Evolutionary conservation across 106 monocot species (phyloP), one percentile per base, ranked within the genome.

Genomic region (Narthecium ossifragum): DNA sequence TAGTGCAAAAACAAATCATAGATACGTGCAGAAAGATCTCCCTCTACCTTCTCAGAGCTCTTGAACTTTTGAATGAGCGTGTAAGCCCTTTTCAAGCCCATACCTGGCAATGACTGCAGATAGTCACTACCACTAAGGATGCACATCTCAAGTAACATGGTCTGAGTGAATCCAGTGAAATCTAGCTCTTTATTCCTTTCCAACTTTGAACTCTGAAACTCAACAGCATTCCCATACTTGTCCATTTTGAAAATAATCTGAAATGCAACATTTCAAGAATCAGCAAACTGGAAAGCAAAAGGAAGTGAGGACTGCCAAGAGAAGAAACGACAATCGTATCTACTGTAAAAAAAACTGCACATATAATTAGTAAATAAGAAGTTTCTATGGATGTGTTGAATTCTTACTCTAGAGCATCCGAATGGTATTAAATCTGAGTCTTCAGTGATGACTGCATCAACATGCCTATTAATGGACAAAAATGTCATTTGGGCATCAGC

Each of bases 231-330:
- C 23, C 96, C 96, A 70, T 66, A 96, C 71, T 84, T 96, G 76
- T 96, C 90, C 90, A 96, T 90, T 67, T 96, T 96, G 68, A 87
- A 96, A 54, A 96, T 84, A 62, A 96, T 86, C 90, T 96, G 84
- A 58, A 61, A 53, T 59, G 32, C 59, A 59, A 33, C 5, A 37
- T 62, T 20, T 56, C 7, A 48, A 39, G 23, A 24, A 41, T 63
- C 31, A 57, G 38, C 37, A 72, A 40, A 30, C 58, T 8, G 10
- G 12, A 39, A 15, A 56, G 60, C 20, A 14, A 36, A 25, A 49
- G 14, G 26, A 26, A 61, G 7, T 34, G n/a, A 50, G n/a, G 40
- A 55, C 24, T 2, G 4, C 24, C 32, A 30, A 39, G 24, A 36
- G 9, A 25, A 40, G 2, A 50, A 23, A 55, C 20, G 25, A 47